These are phyloP conservation scores for Paecilomyces formosus DNA, from an alignment of 2,329 filamentous ascomycete species.

Conservation along the genomic window DNA sequence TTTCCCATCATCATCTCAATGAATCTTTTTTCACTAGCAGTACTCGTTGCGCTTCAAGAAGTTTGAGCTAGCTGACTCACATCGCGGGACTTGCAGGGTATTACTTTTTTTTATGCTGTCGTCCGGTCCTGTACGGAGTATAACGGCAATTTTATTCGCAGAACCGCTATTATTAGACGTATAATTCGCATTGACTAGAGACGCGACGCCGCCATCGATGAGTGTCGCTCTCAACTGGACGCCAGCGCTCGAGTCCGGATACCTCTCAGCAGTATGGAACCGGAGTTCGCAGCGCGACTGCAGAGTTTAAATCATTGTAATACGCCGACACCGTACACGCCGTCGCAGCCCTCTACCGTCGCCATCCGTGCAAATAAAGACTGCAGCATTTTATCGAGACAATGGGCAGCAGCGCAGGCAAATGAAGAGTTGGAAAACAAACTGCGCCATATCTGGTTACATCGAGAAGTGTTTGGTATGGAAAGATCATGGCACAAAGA, in stretches of 20 bases:
- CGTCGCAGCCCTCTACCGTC: background rate
- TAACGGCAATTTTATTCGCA: background rate
- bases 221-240: constrained; percentile 1
- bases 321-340: background rate
- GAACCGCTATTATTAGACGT: background rate
- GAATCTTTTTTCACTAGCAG: background rate
- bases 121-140: background rate
- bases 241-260: background rate
- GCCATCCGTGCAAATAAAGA: background rate
- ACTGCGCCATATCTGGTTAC: background rate
- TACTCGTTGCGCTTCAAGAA: background rate
- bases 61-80: background rate
- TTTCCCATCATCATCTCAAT: background rate
- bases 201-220: constrained; percentile 3
- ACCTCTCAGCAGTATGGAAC: constrained; percentile 9
- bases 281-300: constrained; percentile 1
- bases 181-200: background rate
- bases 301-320: background rate
- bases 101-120: background rate
- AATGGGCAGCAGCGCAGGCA: background rate
- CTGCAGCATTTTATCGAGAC: background rate
- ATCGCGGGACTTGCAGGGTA: background rate
- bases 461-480: background rate
- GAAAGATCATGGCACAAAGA: background rate
- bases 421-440: background rate